A percentile compares a stretch with the other conserved stretches of the same genome.
phyloP scores from a whole-genome alignment of 441 rosid genomes.

The Gossypium laxum region DNA sequence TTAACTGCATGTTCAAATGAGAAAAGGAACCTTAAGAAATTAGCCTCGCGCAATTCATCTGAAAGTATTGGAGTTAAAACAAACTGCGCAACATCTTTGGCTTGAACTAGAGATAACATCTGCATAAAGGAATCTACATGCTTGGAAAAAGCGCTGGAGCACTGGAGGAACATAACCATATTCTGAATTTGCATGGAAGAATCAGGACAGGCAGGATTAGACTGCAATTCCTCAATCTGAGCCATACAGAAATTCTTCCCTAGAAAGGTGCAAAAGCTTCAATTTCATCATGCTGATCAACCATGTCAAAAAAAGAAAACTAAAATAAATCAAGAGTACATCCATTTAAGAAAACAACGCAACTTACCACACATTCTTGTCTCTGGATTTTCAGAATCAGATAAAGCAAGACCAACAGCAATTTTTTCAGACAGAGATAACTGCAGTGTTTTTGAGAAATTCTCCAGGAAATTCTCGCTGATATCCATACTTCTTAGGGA shows the following conservation, averaged over 20 bases:
- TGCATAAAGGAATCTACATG: constrained; percentile 63
- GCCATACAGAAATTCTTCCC: constrained; percentile 66
- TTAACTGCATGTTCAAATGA: neutral
- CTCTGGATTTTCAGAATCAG: constrained; percentile 52
- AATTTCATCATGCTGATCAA: constrained; percentile 9
- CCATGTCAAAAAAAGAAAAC: neutral
- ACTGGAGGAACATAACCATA: constrained; percentile 65
- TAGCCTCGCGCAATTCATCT: constrained; percentile 42
- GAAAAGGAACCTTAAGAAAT: constrained; percentile 12
- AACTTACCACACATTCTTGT: constrained; percentile 44
- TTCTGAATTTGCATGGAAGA: constrained; percentile 65
- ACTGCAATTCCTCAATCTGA: constrained; percentile 52
- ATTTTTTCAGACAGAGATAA: constrained; percentile 65
- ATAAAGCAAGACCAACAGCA: constrained; percentile 59
- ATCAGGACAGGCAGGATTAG: constrained; percentile 39
- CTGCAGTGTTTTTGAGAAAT: constrained; percentile 36
- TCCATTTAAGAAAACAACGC: neutral
- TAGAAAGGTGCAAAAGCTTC: constrained; percentile 20
- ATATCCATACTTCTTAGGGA: constrained; percentile 41
- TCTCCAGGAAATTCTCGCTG: constrained; percentile 41
- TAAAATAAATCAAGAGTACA: constrained; percentile 1
- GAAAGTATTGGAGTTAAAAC: constrained; percentile 60
- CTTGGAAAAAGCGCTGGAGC: constrained; percentile 52
- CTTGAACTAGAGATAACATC: constrained; percentile 55
- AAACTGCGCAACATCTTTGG: constrained; percentile 44